A percentile compares a stretch with the other conserved stretches of the same genome.
Evolutionary conservation across 768 basidiomycete genomes (phyloP).

Genomic region (Clavaria fumosa): DNA sequence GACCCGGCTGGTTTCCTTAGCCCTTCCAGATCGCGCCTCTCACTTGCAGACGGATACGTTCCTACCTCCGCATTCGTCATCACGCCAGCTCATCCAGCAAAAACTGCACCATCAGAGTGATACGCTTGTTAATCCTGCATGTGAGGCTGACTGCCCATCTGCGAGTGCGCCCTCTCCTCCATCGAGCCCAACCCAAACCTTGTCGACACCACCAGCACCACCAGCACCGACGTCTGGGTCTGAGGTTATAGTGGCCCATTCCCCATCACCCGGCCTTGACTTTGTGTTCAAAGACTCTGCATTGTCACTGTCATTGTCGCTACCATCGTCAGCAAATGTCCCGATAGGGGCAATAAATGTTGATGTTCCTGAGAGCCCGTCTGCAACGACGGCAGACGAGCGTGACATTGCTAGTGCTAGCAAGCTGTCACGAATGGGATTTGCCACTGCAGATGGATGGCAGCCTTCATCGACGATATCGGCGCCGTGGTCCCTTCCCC

Average conservation of each 20-base stretch:
- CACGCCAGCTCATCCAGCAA: no score
- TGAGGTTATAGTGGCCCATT: neutral
- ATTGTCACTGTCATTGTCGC: neutral
- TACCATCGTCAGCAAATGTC: neutral
- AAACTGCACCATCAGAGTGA: no score
- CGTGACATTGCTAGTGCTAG: slow-evolving; percentile 10
- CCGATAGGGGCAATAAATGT: neutral
- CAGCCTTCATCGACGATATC: neutral
- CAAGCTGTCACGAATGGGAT: slow-evolving; percentile 3
- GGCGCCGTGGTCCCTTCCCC: no score
- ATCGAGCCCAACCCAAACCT: no score
- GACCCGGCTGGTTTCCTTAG: neutral
- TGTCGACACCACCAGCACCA: no score
- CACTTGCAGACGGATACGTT: neutral
- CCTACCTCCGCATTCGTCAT: neutral
- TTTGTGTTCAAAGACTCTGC: no score
- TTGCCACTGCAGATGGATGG: neutral
- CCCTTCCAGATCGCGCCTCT: neutral
- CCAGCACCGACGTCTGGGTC: neutral
- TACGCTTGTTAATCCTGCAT: no score
- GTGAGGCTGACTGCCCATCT: no score
- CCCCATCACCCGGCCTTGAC: neutral
- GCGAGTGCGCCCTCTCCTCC: no score
- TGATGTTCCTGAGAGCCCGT: neutral
- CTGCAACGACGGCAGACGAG: slow-evolving; percentile 15